Evolutionary conservation across 148 eudicot species (phyloP), one percentile per base, ranked within the genome.

Genomic region (Rhododendron kiyosumense): DNA sequence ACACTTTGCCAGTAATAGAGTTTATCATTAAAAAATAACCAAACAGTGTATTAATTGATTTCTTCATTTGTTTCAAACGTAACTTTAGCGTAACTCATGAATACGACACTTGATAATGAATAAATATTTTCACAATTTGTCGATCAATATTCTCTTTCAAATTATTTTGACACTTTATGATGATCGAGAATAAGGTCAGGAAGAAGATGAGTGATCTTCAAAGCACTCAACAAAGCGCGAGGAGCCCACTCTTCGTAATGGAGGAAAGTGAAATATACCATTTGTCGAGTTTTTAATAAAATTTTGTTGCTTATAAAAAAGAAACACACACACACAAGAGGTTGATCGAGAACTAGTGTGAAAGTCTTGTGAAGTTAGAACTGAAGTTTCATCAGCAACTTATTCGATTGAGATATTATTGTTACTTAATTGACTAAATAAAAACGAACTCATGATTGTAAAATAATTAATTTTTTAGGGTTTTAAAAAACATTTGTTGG

Each of bases 1-100:
- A 77, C 73, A 85, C 26, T 71, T 83, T 74, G 6, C 34, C 30
- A 24, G 41, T 61, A 63, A 82, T 82, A 41, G 54, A 82, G 52
- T 24, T 41, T 82, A 24, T 41, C 4, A 34, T 75, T 59, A 5
- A 59, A 59, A 24, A 73, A 20, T 1, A 74, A 15, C 11, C 34
- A 17, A 48, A n/a, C 36, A 82, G 10, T 59, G 20, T 13, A 28
- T 34, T 41, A 41, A 5, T 41, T 36, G 9, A 36, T 34, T 17
- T 59, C 9, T 28, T 51, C 57, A 81, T 52, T 81, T 54, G 4
- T 15, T 81, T 24, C n/a, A 7, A 1, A 65, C 52, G 30, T 78
- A 82, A 38, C 41, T 13, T 41, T 17, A 73, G 2, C 20, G 45
- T 54, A 34, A 82, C 14, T 54, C 61, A 4, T 34, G 73, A 22